Evolutionary conservation across 257 asterid species (phyloP).

Genomic region (Cynanchum wilfordii): DNA sequence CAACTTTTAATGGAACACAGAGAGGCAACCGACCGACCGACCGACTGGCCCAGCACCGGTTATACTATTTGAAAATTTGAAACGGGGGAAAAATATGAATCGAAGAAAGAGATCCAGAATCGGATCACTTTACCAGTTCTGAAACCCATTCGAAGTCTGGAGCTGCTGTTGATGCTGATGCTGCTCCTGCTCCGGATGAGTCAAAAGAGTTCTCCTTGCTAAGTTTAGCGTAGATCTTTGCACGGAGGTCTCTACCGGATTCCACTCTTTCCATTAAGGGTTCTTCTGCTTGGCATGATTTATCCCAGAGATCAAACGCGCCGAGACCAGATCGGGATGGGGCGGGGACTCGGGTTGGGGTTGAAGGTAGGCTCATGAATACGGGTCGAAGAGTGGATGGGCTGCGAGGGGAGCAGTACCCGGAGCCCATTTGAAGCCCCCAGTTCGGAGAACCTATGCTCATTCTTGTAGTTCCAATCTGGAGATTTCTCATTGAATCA

Average conservation of each 20-base stretch:
- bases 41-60: not conserved
- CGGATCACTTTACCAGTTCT: constrained; percentile 42
- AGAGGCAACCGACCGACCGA: not conserved
- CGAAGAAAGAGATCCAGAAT: constrained; percentile 2
- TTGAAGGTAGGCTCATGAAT: constrained; percentile 50
- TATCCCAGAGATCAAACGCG: constrained; percentile 44
- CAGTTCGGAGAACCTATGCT: constrained; percentile 46
- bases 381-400: constrained; percentile 40
- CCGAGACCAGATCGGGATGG: constrained; percentile 33
- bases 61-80: not conserved
- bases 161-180: not conserved
- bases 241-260: constrained; percentile 69
- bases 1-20: not conserved
- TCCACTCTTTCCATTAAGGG: constrained; percentile 81
- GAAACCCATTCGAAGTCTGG: constrained; percentile 62
- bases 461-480: constrained; percentile 43
- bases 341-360: constrained; percentile 40
- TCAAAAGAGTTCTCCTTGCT: constrained; percentile 74
- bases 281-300: constrained; percentile 41
- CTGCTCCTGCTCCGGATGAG: constrained; percentile 30
- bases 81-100: constrained; percentile 5
- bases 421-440: constrained; percentile 42
- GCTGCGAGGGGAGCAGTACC: constrained; percentile 53
- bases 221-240: constrained; percentile 61
- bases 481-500: constrained; percentile 58